A percentile compares a stretch with the other conserved stretches of the same genome.
Conservation (phyloP, 2,329 filamentous ascomycete species). For the Colletotrichum viniferum region DNA sequence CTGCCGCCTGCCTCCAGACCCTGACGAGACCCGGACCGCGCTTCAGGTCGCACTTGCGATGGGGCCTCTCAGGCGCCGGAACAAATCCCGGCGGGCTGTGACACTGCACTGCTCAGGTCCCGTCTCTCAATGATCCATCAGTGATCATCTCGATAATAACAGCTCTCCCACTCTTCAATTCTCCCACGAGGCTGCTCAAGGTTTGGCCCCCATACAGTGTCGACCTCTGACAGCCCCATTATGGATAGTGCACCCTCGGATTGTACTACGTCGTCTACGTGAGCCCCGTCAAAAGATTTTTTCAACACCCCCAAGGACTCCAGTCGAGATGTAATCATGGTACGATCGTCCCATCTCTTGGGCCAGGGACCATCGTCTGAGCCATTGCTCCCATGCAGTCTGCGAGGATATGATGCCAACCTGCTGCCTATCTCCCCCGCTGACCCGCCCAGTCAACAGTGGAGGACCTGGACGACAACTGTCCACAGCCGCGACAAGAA, state of each 20-base stretch:
- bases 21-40: not conserved
- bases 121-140: not conserved
- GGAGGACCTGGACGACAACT: not conserved
- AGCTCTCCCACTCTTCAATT: not conserved
- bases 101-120: not conserved
- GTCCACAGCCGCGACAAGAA: not conserved
- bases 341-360: slow-evolving; percentile 7
- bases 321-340: slow-evolving; percentile 7
- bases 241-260: not conserved
- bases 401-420: not conserved
- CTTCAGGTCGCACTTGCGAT: not conserved
- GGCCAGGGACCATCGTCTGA: not conserved
- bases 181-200: not conserved
- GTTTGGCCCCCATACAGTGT: not conserved
- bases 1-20: not conserved
- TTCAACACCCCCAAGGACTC: not conserved
- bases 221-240: not conserved
- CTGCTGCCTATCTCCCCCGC: not conserved
- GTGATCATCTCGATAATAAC: not conserved
- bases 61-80: not conserved
- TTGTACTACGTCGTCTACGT: not conserved
- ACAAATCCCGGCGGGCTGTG: slow-evolving; percentile 1
- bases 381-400: not conserved
- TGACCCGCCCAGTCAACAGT: not conserved
- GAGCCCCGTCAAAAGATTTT: not conserved